Conservation (phyloP, 2,329 filamentous ascomycete genomes). For the Fusarium falciforme region DNA sequence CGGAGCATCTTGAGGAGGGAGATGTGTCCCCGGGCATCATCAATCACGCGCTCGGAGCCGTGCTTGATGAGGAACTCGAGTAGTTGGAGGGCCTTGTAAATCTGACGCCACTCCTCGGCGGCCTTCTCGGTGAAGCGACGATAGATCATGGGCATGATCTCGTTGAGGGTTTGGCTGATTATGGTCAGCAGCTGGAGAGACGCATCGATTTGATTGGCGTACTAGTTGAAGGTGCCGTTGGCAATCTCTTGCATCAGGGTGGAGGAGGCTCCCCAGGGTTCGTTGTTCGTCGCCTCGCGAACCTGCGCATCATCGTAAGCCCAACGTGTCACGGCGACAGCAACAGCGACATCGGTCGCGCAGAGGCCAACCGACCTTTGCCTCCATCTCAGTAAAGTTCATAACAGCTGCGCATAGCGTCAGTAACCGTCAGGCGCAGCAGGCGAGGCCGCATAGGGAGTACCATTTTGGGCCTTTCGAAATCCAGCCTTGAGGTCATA, state of each 20-base stretch:
- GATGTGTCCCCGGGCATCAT: slow-evolving; percentile 94
- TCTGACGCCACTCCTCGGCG: slow-evolving; percentile 98
- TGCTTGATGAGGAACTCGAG: slow-evolving; percentile 98
- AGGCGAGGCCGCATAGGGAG: slow-evolving; percentile 9
- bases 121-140: slow-evolving; percentile 98
- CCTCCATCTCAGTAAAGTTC: slow-evolving; percentile 97
- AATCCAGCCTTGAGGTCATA: slow-evolving; percentile 97
- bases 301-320: slow-evolving; percentile 66
- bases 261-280: slow-evolving; percentile 91
- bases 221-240: slow-evolving; percentile 99
- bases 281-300: slow-evolving; percentile 98
- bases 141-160: slow-evolving; percentile 99
- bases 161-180: slow-evolving; percentile 89
- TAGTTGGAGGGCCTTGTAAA: slow-evolving; percentile 97
- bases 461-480: slow-evolving; percentile 97
- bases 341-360: slow-evolving; percentile 4
- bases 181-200: slow-evolving; percentile 31
- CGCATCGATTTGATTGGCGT: slow-evolving; percentile 52
- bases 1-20: slow-evolving; percentile 97
- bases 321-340: slow-evolving; percentile 7
- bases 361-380: slow-evolving; percentile 61
- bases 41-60: slow-evolving; percentile 95
- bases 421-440: slow-evolving; percentile 40
- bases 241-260: slow-evolving; percentile 97
- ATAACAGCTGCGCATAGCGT: slow-evolving; percentile 78